phyloP scores from a whole-genome alignment of 2,329 filamentous ascomycete genomes.

The Dryadomyces sulphureus region DNA sequence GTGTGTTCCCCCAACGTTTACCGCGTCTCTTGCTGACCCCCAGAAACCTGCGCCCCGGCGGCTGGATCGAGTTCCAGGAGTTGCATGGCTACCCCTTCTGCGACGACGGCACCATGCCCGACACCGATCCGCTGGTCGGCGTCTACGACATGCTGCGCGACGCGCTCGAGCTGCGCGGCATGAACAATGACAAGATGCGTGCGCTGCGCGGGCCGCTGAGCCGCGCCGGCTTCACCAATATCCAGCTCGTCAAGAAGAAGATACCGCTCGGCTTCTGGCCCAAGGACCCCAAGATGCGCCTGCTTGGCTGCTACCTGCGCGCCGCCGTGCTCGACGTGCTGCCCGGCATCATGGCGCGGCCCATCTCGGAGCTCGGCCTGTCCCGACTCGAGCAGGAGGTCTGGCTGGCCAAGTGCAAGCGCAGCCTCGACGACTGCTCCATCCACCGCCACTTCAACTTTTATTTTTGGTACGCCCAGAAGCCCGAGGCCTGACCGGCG shows the following conservation, averaged over 20 bases:
- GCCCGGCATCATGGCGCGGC: slow-evolving; percentile 21
- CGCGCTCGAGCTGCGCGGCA: slow-evolving; percentile 20
- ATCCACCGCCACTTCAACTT: slow-evolving; percentile 25
- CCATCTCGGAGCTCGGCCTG: slow-evolving; percentile 21
- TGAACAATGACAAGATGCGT: slow-evolving; percentile 17
- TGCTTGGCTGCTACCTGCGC: slow-evolving; percentile 25
- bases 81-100: slow-evolving; percentile 24
- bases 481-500: slow-evolving; percentile 11
- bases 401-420: slow-evolving; percentile 17
- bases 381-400: slow-evolving; percentile 16
- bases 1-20: slow-evolving; percentile 10
- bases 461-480: slow-evolving; percentile 25
- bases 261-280: slow-evolving; percentile 30
- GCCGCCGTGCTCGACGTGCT: slow-evolving; percentile 21
- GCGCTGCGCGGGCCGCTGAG: slow-evolving; percentile 20
- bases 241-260: slow-evolving; percentile 24
- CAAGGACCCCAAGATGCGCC: slow-evolving; percentile 20
- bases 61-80: slow-evolving; percentile 36
- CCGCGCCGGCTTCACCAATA: slow-evolving; percentile 26
- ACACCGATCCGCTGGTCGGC: slow-evolving; percentile 21
- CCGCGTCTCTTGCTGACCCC: background rate
- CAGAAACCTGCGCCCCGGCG: slow-evolving; percentile 28
- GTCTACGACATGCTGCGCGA: slow-evolving; percentile 15
- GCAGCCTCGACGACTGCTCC: slow-evolving; percentile 19
- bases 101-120: slow-evolving; percentile 28